Conservation (phyloP, 2,329 filamentous ascomycete species). For the Stylonectria norvegica region DNA sequence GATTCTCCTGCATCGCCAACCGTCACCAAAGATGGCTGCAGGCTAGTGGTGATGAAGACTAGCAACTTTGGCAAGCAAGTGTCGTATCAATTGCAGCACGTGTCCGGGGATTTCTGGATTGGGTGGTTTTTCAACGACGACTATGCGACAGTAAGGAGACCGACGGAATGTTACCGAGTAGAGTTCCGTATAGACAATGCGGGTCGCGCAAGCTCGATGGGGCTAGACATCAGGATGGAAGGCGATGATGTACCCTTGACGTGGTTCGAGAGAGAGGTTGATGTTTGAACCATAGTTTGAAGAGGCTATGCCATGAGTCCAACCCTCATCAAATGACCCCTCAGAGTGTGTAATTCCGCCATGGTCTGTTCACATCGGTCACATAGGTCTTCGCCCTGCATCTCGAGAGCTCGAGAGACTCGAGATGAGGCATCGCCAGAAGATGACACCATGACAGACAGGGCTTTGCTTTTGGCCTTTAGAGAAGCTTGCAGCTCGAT, state of each 20-base stretch:
- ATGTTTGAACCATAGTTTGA: not conserved
- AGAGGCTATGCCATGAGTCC: not conserved
- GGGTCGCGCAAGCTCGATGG: slow-evolving; percentile 3
- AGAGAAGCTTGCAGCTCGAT: slow-evolving; percentile 30
- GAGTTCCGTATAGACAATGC: slow-evolving; percentile 9
- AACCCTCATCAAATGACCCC: slow-evolving; percentile 1
- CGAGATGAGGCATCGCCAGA: slow-evolving; percentile 8
- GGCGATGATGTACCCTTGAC: slow-evolving; percentile 12
- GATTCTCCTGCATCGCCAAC: slow-evolving; percentile 13
- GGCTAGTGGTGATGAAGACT: slow-evolving; percentile 15
- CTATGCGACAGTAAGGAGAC: slow-evolving; percentile 13
- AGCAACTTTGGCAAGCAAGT: slow-evolving; percentile 16
- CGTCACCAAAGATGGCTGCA: slow-evolving; percentile 8
- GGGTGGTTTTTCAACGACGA: slow-evolving; percentile 19
- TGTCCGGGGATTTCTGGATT: slow-evolving; percentile 20
- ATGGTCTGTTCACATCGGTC: slow-evolving; percentile 20
- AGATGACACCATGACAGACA: slow-evolving; percentile 10
- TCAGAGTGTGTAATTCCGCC: slow-evolving; percentile 12
- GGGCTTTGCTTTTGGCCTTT: slow-evolving; percentile 11
- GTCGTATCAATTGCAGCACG: slow-evolving; percentile 17
- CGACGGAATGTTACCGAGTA: slow-evolving; percentile 9
- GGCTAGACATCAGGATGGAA: slow-evolving; percentile 13
- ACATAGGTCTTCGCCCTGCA: slow-evolving; percentile 28
- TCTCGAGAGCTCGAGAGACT: slow-evolving; percentile 18
- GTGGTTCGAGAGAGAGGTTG: slow-evolving; percentile 14